These are phyloP conservation scores for Gossypium davidsonii DNA, from an alignment of 441 rosid genomes.

Conservation along the genomic window DNA sequence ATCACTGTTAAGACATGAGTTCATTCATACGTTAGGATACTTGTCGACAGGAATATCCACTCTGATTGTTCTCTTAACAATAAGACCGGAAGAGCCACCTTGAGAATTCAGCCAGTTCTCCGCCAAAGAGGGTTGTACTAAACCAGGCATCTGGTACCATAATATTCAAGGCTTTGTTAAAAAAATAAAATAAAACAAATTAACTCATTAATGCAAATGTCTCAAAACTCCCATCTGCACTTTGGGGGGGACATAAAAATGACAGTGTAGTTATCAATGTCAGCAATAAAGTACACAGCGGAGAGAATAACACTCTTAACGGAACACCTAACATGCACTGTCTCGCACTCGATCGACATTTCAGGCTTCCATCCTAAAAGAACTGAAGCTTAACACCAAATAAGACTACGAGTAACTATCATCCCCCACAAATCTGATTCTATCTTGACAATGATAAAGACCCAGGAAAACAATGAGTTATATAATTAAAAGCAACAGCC, in stretches of 20 bases:
- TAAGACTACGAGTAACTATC: neutral
- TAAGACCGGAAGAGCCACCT: constrained; percentile 75
- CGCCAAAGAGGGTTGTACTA: constrained; percentile 55
- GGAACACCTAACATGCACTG: neutral
- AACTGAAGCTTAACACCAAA: constrained; percentile 6
- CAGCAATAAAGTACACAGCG: constrained; percentile 5
- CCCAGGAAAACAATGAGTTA: constrained; percentile 9
- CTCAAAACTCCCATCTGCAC: neutral
- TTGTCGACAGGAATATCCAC: constrained; percentile 88
- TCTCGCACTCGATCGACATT: constrained; percentile 2
- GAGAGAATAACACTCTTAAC: constrained; percentile 9
- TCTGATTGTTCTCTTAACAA: constrained; percentile 82
- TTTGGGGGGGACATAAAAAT: neutral
- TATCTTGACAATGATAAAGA: constrained; percentile 3
- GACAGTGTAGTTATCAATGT: constrained; percentile 4
- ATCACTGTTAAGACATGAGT: neutral
- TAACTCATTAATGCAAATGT: constrained; percentile 5
- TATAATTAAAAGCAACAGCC: constrained; percentile 27
- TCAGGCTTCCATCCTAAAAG: constrained; percentile 17
- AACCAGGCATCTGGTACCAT: constrained; percentile 61
- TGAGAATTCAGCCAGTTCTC: constrained; percentile 81
- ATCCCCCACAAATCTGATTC: neutral
- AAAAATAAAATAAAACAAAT: constrained; percentile 7
- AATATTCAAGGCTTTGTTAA: constrained; percentile 28
- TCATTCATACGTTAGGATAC: constrained; percentile 67